Percentiles rank a stretch among this genome's conserved stretches.
Evolutionary conservation across 192 early-diverging fungal genomes (phyloP).

Genomic region (Coemansia reversa): DNA sequence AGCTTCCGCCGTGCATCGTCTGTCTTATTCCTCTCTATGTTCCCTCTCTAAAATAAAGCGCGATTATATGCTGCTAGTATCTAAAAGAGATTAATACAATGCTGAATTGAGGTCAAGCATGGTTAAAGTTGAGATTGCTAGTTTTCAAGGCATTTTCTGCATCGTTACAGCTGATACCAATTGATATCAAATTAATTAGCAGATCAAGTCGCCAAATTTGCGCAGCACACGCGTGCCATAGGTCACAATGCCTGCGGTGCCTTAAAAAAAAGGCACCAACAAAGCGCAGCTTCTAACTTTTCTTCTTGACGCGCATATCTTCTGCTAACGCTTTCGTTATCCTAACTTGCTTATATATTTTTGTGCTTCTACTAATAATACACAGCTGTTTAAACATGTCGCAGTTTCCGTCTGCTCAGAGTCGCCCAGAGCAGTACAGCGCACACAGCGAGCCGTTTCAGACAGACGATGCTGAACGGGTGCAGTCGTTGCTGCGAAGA

Average conservation of each 20-base stretch:
- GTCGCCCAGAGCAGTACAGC: not conserved
- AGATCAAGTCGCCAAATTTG: too few relatives aligned
- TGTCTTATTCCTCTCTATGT: not conserved
- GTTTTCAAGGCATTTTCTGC: too few relatives aligned
- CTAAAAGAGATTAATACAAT: too few relatives aligned
- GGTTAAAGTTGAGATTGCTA: too few relatives aligned
- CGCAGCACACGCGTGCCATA: too few relatives aligned
- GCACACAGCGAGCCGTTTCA: constrained; percentile 11
- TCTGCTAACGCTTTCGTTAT: not conserved
- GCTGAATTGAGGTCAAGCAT: too few relatives aligned
- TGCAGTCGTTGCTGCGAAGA: constrained; percentile 52
- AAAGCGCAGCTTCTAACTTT: not conserved
- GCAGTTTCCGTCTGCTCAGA: constrained; percentile 14
- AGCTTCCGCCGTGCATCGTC: constrained; percentile 44
- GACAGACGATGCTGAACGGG: constrained; percentile 12
- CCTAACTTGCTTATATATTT: not conserved
- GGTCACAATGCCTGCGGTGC: not conserved
- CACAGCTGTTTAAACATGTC: constrained; percentile 1
- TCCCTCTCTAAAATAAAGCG: not conserved
- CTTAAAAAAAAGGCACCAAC: not conserved
- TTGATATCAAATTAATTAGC: too few relatives aligned
- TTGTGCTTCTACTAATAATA: constrained; percentile 8
- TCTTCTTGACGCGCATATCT: not conserved
- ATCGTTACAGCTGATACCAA: too few relatives aligned
- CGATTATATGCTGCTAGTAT: not conserved